Conservation (phyloP, 495 filamentous ascomycete genomes). For the Aspergillus panamensis region DNA sequence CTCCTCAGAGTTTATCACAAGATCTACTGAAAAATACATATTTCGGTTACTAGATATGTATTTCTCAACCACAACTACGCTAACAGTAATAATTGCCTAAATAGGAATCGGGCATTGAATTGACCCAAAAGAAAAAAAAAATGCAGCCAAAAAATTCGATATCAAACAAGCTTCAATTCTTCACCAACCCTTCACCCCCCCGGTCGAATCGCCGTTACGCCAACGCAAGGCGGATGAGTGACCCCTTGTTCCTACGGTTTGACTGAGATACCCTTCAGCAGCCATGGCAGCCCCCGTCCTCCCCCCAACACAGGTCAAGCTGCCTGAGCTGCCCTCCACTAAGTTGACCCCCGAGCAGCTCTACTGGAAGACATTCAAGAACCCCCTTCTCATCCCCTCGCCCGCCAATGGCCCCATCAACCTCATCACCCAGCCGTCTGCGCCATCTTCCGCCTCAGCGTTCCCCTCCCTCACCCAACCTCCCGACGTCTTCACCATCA, state of each 20-base stretch:
- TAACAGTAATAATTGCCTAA: constrained; percentile 1
- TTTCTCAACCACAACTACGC: neutral
- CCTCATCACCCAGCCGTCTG: constrained; percentile 75
- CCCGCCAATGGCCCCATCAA: constrained; percentile 81
- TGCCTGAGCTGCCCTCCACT: constrained; percentile 56
- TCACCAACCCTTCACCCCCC: neutral
- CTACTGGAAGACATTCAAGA: constrained; percentile 93
- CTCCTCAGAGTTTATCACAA: too few relatives aligned
- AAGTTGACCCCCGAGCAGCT: constrained; percentile 77
- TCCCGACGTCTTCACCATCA: constrained; percentile 84
- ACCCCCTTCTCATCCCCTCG: constrained; percentile 79
- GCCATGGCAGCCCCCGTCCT: constrained; percentile 86
- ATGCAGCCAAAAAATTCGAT: neutral
- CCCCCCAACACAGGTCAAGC: constrained; percentile 77
- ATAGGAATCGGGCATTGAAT: neutral
- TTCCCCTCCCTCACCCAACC: constrained; percentile 46
- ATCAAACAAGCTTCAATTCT: neutral
- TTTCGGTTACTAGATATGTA: neutral
- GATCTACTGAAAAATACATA: too few relatives aligned
- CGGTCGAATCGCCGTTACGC: neutral
- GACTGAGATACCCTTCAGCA: constrained; percentile 1
- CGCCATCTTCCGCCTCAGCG: constrained; percentile 44
- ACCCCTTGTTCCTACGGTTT: neutral
- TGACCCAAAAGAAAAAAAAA: constrained; percentile 8
- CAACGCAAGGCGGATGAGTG: neutral